phyloP scores from a whole-genome alignment of 202 grass and related monocot genomes.

The Panicum virgatum region DNA sequence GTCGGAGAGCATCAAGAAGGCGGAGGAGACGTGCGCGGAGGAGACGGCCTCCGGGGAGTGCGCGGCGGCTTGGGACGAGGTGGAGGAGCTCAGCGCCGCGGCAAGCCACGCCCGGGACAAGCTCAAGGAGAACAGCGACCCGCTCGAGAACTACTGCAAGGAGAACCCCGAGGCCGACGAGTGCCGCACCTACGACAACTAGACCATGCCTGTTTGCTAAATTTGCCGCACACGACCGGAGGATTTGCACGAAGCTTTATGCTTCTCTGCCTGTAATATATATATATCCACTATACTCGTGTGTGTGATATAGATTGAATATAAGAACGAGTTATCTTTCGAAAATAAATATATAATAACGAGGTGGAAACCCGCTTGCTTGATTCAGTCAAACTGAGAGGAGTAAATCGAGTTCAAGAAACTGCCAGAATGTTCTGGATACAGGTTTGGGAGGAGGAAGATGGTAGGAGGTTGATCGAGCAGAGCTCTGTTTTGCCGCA shows the following conservation, averaged over 20 bases:
- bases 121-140: slow-evolving; percentile 60
- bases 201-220: background rate
- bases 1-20: slow-evolving; percentile 89
- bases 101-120: slow-evolving; percentile 89
- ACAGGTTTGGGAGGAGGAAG: too few species aligned
- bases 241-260: background rate
- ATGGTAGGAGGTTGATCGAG: too few species aligned
- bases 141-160: slow-evolving; percentile 86
- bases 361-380: too few species aligned
- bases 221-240: background rate
- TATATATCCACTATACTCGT: too few species aligned
- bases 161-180: slow-evolving; percentile 85
- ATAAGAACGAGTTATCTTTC: too few species aligned
- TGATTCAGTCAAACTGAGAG: too few species aligned
- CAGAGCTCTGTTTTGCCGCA: too few species aligned
- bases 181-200: slow-evolving; percentile 88
- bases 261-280: too few species aligned
- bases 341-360: too few species aligned
- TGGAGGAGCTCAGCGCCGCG: slow-evolving; percentile 94
- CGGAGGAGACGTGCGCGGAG: slow-evolving; percentile 67
- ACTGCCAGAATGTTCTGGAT: too few species aligned
- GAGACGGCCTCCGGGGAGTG: slow-evolving; percentile 54
- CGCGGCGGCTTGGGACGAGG: slow-evolving; percentile 84
- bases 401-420: too few species aligned
- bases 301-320: too few species aligned